phyloP scores from a whole-genome alignment of 805 yeast genomes.

The Zygosaccharomyces rouxii region DNA sequence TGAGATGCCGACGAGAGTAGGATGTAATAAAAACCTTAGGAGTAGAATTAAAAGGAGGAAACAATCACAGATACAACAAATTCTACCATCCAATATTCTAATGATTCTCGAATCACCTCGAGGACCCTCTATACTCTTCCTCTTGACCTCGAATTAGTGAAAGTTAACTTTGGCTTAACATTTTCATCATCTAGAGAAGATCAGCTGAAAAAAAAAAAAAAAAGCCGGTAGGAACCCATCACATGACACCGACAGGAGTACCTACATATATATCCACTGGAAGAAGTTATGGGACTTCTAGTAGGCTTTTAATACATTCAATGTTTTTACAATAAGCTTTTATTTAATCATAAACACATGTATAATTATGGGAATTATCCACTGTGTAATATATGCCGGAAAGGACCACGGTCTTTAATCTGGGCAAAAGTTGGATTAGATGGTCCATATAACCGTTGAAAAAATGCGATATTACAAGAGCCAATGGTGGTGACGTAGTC shows the following conservation, averaged over 20 bases:
- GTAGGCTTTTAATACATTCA: background rate
- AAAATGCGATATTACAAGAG: constrained; percentile 45
- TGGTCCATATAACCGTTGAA: constrained; percentile 40
- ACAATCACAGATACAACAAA: background rate
- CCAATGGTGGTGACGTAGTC: constrained; percentile 40
- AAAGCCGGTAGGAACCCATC: background rate
- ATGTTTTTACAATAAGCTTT: background rate
- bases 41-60: background rate
- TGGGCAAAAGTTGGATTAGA: constrained; percentile 35
- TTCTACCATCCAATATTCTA: constrained; percentile 1
- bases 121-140: background rate
- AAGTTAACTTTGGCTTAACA: background rate
- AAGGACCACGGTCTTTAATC: constrained; percentile 33
- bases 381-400: constrained; percentile 42
- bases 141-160: background rate
- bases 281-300: background rate
- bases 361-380: constrained; percentile 14
- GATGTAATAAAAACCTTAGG: background rate
- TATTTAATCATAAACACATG: constrained; percentile 27
- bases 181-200: background rate
- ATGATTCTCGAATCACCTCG: background rate
- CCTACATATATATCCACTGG: background rate
- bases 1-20: background rate
- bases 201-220: background rate
- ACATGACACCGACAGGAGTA: background rate